phyloP scores from a whole-genome alignment of 208 protist species.

The Acanthamoeba healyi region DNA sequence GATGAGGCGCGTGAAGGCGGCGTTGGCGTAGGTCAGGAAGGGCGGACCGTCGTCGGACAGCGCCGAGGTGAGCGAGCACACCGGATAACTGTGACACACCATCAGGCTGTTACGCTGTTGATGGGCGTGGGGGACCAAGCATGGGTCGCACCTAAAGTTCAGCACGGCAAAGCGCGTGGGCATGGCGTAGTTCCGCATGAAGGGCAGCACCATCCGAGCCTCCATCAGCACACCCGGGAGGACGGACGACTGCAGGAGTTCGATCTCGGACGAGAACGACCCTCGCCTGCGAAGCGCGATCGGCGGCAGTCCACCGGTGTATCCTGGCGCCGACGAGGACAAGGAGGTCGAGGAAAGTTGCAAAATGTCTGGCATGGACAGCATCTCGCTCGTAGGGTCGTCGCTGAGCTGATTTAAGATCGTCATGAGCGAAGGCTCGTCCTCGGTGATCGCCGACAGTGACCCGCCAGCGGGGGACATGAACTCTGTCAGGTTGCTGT shows the following conservation, averaged over 20 bases:
- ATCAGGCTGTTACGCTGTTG: no score
- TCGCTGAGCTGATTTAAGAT: neutral
- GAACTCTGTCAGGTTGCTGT: neutral
- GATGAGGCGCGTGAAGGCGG: neutral
- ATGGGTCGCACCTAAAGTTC: neutral
- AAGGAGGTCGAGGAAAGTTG: neutral
- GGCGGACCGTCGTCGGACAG: neutral
- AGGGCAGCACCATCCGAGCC: neutral
- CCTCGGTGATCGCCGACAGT: no score
- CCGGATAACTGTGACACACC: constrained; percentile 1
- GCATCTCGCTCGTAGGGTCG: neutral
- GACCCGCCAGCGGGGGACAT: no score
- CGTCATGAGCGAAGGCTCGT: neutral
- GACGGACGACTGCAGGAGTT: neutral
- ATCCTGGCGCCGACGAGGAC: neutral
- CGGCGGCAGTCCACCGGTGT: neutral
- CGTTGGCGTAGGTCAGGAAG: neutral
- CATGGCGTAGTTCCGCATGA: neutral
- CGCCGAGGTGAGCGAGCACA: neutral
- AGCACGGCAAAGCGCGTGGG: neutral
- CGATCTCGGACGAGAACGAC: neutral
- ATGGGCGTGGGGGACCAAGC: neutral
- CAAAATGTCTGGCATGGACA: neutral
- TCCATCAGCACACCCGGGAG: neutral
- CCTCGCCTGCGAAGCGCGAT: neutral